These are phyloP conservation scores for Paramecium pentaurelia DNA, from an alignment of 73 alveolate species.

Conservation along the genomic window DNA sequence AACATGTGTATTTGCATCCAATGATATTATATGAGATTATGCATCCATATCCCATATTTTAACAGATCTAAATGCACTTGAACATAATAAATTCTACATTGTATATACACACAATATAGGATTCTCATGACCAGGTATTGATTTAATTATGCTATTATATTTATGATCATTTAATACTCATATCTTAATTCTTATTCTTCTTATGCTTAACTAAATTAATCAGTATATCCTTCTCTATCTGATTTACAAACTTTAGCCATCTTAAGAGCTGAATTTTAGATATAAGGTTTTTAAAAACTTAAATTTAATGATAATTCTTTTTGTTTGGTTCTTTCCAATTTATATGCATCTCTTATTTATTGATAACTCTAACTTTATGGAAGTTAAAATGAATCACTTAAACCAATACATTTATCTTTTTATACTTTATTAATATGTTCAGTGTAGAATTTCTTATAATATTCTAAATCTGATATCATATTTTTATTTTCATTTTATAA, in stretches of 20 bases:
- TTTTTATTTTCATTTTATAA: background rate
- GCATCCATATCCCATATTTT: slow-evolving; percentile 34
- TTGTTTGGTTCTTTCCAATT: background rate
- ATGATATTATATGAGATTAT: background rate
- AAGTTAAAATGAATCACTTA: background rate
- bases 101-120: background rate
- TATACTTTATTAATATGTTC: background rate
- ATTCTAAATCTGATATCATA: background rate
- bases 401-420: slow-evolving; percentile 30
- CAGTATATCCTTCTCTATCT: background rate
- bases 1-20: slow-evolving; percentile 16
- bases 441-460: slow-evolving; percentile 7
- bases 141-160: background rate
- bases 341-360: background rate
- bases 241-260: background rate
- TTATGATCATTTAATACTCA: background rate
- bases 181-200: background rate
- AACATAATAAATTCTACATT: background rate
- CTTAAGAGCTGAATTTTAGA: background rate
- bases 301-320: slow-evolving; percentile 1
- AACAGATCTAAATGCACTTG: slow-evolving; percentile 6
- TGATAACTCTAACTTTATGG: background rate
- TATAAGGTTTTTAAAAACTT: background rate
- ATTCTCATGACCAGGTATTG: background rate
- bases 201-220: background rate